Conservation (phyloP, 495 filamentous ascomycete genomes). For the Talaromyces stipitatus region DNA sequence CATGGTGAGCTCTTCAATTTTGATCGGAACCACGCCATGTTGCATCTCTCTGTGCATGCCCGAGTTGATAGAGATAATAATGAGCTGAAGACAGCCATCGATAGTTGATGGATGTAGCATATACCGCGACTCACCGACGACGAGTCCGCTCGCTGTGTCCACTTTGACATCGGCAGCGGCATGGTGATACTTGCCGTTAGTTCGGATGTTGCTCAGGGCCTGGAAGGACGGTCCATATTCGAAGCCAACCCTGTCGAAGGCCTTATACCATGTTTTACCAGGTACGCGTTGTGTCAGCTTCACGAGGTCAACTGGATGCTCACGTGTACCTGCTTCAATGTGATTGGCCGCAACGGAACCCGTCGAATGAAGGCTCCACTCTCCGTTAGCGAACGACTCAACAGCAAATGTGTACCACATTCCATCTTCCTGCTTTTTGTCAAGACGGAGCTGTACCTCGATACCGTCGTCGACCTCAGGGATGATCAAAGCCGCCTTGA, state of each 20-base stretch:
- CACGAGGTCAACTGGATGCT: background rate
- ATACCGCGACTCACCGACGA: constrained; percentile 25
- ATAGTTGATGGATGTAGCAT: constrained; percentile 28
- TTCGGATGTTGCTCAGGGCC: constrained; percentile 16
- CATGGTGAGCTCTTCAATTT: constrained; percentile 26
- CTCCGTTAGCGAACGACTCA: background rate
- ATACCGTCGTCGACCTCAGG: constrained; percentile 6
- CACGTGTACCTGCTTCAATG: background rate
- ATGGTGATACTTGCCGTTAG: constrained; percentile 10
- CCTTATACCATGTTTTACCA: constrained; percentile 15
- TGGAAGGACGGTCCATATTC: constrained; percentile 29
- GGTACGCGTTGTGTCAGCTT: constrained; percentile 19
- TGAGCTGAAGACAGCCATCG: constrained; percentile 28
- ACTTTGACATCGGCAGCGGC: constrained; percentile 10
- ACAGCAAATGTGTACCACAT: background rate
- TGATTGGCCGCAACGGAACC: background rate
- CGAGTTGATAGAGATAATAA: constrained; percentile 21
- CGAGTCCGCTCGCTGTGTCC: constrained; percentile 9
- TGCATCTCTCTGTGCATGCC: constrained; percentile 19
- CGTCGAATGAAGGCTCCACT: constrained; percentile 5
- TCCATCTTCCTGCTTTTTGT: no score
- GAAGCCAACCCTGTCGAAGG: constrained; percentile 24
- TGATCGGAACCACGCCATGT: constrained; percentile 23
- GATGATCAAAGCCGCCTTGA: constrained; percentile 25
- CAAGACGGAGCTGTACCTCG: background rate